Conservation (phyloP, 2,329 filamentous ascomycete species). For the Bipolaris victoriae region DNA sequence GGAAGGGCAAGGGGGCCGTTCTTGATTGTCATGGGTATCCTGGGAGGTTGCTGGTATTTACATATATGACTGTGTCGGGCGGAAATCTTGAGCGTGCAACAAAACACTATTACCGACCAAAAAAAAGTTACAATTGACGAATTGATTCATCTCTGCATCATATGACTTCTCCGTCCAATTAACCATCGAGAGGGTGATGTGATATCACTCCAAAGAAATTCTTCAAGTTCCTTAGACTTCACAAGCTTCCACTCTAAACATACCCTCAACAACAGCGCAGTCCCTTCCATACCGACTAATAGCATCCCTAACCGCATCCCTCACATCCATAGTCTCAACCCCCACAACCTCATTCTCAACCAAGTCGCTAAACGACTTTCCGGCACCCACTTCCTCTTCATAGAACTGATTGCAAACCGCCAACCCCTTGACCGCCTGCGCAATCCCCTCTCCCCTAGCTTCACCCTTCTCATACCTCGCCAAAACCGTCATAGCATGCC, state of each 20-base stretch:
- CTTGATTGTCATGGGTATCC: no score
- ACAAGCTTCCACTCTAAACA: slow-evolving; percentile 40
- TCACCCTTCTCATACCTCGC: slow-evolving; percentile 28
- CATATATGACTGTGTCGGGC: no score
- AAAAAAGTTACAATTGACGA: no score
- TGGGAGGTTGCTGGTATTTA: no score
- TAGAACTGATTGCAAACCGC: slow-evolving; percentile 43
- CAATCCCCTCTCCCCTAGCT: not conserved
- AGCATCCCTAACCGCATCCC: slow-evolving; percentile 37
- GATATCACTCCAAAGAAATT: no score
- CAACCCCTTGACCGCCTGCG: slow-evolving; percentile 36
- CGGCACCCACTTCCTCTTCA: slow-evolving; percentile 30
- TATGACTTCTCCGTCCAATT: no score
- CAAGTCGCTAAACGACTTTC: slow-evolving; percentile 32
- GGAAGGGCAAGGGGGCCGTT: not conserved
- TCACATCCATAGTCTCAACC: slow-evolving; percentile 31
- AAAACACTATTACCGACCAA: no score
- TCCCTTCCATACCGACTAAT: slow-evolving; percentile 33
- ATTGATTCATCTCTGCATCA: no score
- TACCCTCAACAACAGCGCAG: slow-evolving; percentile 31
- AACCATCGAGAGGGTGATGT: no score
- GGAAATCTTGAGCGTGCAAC: no score
- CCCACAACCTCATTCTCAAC: slow-evolving; percentile 42
- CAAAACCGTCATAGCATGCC: slow-evolving; percentile 34
- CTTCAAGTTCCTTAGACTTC: slow-evolving; percentile 17